These are phyloP conservation scores for Flaveria sonorensis DNA, from an alignment of 129 eudicot genomes.

Conservation along the genomic window DNA sequence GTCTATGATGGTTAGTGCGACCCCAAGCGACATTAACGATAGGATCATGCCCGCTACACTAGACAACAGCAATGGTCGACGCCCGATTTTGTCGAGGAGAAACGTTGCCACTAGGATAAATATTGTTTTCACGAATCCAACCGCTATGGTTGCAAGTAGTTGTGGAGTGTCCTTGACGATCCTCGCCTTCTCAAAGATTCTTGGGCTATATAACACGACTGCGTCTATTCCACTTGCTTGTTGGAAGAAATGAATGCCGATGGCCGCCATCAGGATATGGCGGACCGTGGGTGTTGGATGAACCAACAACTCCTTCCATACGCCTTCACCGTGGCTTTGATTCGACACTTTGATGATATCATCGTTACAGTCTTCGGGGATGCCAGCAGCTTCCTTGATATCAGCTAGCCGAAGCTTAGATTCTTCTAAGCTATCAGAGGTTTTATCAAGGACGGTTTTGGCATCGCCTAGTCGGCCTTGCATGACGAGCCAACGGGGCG, in stretches of 20 bases:
- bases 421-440: slow-evolving; percentile 58
- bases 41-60: slow-evolving; percentile 51
- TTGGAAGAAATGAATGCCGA: slow-evolving; percentile 69
- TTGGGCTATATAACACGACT: slow-evolving; percentile 57
- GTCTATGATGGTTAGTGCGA: slow-evolving; percentile 42
- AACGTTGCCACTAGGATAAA: slow-evolving; percentile 63
- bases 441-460: slow-evolving; percentile 55
- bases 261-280: slow-evolving; percentile 49
- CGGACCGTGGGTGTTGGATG: slow-evolving; percentile 65
- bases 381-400: slow-evolving; percentile 65
- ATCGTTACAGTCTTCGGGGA: slow-evolving; percentile 55
- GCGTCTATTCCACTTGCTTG: slow-evolving; percentile 73
- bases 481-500: slow-evolving; percentile 76
- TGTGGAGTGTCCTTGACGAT: slow-evolving; percentile 38
- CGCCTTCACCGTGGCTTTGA: slow-evolving; percentile 35
- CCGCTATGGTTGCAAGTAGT: slow-evolving; percentile 66
- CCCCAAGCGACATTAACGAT: slow-evolving; percentile 35
- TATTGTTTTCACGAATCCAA: slow-evolving; percentile 51
- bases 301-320: slow-evolving; percentile 64
- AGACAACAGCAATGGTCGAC: slow-evolving; percentile 54
- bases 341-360: slow-evolving; percentile 50
- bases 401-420: slow-evolving; percentile 47
- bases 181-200: slow-evolving; percentile 57
- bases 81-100: slow-evolving; percentile 50
- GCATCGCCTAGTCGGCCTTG: slow-evolving; percentile 81